Evolutionary conservation across 371 early-diverging fungal species (phyloP).

Genomic region (Mortierella sp.): DNA sequence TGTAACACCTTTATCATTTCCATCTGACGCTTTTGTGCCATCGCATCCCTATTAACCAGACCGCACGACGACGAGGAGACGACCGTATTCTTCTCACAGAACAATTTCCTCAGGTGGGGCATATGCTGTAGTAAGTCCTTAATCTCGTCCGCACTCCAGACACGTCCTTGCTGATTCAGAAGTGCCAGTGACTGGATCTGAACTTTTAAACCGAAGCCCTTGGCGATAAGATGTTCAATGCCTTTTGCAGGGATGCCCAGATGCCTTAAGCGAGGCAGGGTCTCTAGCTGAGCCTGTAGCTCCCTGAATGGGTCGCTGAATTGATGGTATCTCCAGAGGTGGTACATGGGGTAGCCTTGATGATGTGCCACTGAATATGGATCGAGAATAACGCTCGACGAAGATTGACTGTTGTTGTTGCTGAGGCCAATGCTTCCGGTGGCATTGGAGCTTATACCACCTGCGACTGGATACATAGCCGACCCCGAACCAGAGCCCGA

Average conservation of each 20-base stretch:
- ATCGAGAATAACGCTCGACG: constrained; percentile 26
- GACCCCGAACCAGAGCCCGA: background rate
- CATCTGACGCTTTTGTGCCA: constrained; percentile 10
- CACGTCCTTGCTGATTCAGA: constrained; percentile 43
- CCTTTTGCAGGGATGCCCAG: constrained; percentile 43
- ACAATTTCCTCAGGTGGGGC: constrained; percentile 20
- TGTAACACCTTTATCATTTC: constrained; percentile 14
- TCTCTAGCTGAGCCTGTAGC: constrained; percentile 31
- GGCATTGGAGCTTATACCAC: background rate
- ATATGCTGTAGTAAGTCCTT: constrained; percentile 27
- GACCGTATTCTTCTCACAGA: constrained; percentile 46
- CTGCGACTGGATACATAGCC: background rate
- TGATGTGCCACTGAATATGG: constrained; percentile 36
- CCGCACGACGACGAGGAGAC: background rate
- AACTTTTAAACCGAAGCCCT: constrained; percentile 38
- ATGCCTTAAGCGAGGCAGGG: constrained; percentile 33
- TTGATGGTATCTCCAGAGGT: constrained; percentile 29
- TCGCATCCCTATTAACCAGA: background rate
- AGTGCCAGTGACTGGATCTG: constrained; percentile 31
- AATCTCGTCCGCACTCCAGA: constrained; percentile 26
- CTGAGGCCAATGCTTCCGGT: background rate
- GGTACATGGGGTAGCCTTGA: constrained; percentile 50
- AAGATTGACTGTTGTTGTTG: constrained; percentile 1
- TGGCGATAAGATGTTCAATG: constrained; percentile 34
- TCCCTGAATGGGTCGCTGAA: constrained; percentile 34